Conservation (phyloP, 2,329 filamentous ascomycete genomes). For the Talaromyces sp. region DNA sequence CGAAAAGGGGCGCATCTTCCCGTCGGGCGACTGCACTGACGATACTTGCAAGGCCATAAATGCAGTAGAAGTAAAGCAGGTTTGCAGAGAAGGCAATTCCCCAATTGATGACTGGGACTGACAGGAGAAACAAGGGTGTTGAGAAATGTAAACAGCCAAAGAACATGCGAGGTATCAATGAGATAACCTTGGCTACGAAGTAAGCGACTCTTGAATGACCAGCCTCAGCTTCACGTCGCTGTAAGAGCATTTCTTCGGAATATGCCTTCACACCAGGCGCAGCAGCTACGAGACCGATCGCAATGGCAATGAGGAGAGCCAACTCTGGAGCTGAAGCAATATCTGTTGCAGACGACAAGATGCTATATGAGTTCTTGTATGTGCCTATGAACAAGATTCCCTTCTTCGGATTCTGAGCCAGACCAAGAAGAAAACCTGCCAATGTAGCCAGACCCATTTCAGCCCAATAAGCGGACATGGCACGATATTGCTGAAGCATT, state of each 20-base stretch:
- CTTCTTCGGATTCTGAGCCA: slow-evolving; percentile 9
- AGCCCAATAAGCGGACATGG: slow-evolving; percentile 3
- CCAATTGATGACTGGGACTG: slow-evolving; percentile 9
- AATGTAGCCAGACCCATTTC: slow-evolving; percentile 13
- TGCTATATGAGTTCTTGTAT: slow-evolving; percentile 5
- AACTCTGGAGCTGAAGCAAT: slow-evolving; percentile 1
- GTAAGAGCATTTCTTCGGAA: slow-evolving; percentile 13
- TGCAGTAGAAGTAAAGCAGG: slow-evolving; percentile 14
- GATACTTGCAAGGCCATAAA: slow-evolving; percentile 11
- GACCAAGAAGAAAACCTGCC: slow-evolving; percentile 10
- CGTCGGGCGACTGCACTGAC: slow-evolving; percentile 2
- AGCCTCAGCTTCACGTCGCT: slow-evolving; percentile 12
- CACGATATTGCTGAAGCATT: slow-evolving; percentile 57
- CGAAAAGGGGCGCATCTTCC: slow-evolving; percentile 9
- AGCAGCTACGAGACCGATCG: slow-evolving; percentile 10
- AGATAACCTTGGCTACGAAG: slow-evolving; percentile 10
- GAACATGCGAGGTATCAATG: slow-evolving; percentile 9
- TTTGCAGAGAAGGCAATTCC: slow-evolving; percentile 7
- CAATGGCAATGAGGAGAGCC: slow-evolving; percentile 11
- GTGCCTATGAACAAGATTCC: slow-evolving; percentile 14
- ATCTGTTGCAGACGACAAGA: slow-evolving; percentile 8
- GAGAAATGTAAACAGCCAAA: slow-evolving; percentile 12
- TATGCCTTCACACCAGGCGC: slow-evolving; percentile 12
- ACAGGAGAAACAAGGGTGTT: slow-evolving; percentile 7
- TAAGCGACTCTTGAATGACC: slow-evolving; percentile 9